Evolutionary conservation across 208 protist species (phyloP), one percentile per base, ranked within the genome.

Genomic region (Porcisia deanei): DNA sequence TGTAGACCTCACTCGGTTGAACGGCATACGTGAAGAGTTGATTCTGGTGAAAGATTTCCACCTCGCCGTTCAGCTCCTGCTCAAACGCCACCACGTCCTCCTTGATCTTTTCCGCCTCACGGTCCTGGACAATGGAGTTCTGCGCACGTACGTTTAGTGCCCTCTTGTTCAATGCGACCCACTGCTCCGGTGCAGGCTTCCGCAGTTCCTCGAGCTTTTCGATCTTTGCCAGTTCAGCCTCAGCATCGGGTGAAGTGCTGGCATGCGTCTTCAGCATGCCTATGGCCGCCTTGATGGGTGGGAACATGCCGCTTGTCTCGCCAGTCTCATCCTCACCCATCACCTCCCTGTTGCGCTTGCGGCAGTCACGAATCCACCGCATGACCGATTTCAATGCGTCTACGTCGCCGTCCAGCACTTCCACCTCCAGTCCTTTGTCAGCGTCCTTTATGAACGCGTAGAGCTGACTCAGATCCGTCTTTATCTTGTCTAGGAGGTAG

Each of bases 101-200:
- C 91, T 98, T 98, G 45, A 98, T 88, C 85, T 97, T 97, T 85
- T 97, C 93, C 34, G 95, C 94, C 71, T 98, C 95, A 65, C 91
- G 88, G 70, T 98, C 95, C 77, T 98, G 95, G 59, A 97, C 88
- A 74, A 97, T 96, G 34, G 92, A 96, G 78, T 98, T 97, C 75
- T 93, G 88, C 72, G 95, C 94, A 39, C 95, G 91, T n/a, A 94
- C 94, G 82, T 97, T 97, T 22, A 98, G 88, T n/a, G 94, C 93
- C 85, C 96, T 97, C 75, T 98, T 98, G 81, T 94, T 97, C 43
- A 97, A 85, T 34, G 85, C 82, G 60, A 97, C 77, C 96, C 97
- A 98, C 76, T 94, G 88, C 72, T 97, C 91, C 20, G 96, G 96
- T 3, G 95, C 95, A 2, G 95, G 88, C 71, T 98, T 98, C 43